phyloP scores from a whole-genome alignment of 1,139 yeast genomes.

The Yamadazyma atmosphaerica region DNA sequence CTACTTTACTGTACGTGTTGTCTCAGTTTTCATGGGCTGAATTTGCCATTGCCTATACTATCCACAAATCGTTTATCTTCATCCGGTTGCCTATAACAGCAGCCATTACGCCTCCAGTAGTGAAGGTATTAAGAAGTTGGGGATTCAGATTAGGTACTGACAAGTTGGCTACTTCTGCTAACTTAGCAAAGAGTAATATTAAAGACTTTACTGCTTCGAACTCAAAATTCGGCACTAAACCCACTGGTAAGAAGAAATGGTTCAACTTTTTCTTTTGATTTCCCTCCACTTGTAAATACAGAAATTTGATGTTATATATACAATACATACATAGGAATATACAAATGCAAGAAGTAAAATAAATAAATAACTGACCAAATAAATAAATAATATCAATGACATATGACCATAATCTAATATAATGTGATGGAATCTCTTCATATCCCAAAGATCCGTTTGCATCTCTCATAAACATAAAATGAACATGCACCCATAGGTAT shows the following conservation, averaged over 20 bases:
- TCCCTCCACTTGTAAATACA: slow-evolving; percentile 3
- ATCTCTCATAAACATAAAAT: slow-evolving; percentile 88
- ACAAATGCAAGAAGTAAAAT: slow-evolving; percentile 1
- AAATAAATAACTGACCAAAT: not conserved
- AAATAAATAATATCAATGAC: slow-evolving; percentile 1
- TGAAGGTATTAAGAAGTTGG: slow-evolving; percentile 63
- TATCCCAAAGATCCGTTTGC: slow-evolving; percentile 68
- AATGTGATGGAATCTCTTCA: slow-evolving; percentile 15
- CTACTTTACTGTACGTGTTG: slow-evolving; percentile 27
- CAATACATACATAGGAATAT: slow-evolving; percentile 2
- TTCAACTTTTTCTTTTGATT: slow-evolving; percentile 55
- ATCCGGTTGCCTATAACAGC: slow-evolving; percentile 89
- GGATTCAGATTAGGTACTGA: slow-evolving; percentile 77
- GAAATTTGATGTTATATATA: not conserved
- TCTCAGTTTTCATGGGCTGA: slow-evolving; percentile 58
- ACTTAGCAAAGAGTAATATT: slow-evolving; percentile 28
- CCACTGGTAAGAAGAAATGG: slow-evolving; percentile 58
- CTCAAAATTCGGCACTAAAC: slow-evolving; percentile 53
- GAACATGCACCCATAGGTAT: slow-evolving; percentile 98
- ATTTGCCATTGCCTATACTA: slow-evolving; percentile 86
- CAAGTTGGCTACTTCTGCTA: slow-evolving; percentile 35
- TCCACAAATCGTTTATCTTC: slow-evolving; percentile 83
- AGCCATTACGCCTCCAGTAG: slow-evolving; percentile 85
- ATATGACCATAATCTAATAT: not conserved
- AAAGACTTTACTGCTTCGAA: slow-evolving; percentile 38